These are phyloP conservation scores for Capsicum rhomboideum DNA, from an alignment of 257 asterid species.

Conservation along the genomic window DNA sequence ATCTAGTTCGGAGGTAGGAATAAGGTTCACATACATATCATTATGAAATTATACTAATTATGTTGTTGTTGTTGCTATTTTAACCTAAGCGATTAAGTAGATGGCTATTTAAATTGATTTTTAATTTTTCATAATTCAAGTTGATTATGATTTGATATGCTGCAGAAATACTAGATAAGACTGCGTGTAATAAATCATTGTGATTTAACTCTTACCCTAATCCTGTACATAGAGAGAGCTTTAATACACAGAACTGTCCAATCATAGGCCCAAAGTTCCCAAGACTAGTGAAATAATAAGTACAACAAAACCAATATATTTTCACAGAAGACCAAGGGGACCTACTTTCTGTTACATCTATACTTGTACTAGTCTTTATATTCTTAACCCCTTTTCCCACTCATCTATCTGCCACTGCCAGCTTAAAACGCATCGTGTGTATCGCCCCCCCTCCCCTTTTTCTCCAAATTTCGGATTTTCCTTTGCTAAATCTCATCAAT, in stretches of 20 bases:
- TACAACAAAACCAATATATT: neutral
- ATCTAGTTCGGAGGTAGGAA: too few relatives aligned
- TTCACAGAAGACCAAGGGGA: neutral
- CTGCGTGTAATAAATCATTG: too few relatives aligned
- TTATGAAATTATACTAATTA: too few relatives aligned
- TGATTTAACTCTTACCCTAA: too few relatives aligned
- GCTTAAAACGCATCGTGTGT: slow-evolving; percentile 13
- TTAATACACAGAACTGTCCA: too few relatives aligned
- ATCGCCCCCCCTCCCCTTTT: slow-evolving; percentile 25
- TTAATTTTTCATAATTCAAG: too few relatives aligned
- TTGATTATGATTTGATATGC: neutral
- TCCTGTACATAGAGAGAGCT: too few relatives aligned
- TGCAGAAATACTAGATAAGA: too few relatives aligned
- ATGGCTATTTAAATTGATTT: too few relatives aligned
- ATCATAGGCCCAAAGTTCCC: neutral
- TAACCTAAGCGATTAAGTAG: too few relatives aligned
- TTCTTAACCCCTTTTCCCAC: neutral
- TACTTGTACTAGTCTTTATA: neutral
- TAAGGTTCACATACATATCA: too few relatives aligned
- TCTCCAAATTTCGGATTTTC: neutral
- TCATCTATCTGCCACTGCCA: neutral
- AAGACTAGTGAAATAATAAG: neutral
- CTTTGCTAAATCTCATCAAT: slow-evolving; percentile 5
- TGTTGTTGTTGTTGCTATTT: too few relatives aligned
- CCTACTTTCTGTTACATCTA: neutral